Conservation (phyloP, 1,284 basidiomycete genomes). For the Melampsora americana region DNA sequence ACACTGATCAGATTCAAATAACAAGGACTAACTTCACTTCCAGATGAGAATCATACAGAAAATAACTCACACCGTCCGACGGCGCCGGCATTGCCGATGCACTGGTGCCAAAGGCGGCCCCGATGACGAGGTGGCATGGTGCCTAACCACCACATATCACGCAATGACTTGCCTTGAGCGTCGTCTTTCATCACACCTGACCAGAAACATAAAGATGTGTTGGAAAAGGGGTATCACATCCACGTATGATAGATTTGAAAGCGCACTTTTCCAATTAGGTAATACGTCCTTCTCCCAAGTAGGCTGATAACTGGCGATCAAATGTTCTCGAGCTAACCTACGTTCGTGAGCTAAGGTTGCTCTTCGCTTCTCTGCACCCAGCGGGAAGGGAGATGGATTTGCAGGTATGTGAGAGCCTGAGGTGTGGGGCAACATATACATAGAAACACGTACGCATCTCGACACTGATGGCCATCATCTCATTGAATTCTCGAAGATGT, state of each 20-base stretch:
- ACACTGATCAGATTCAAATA: too few species aligned
- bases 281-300: conserved; percentile 31
- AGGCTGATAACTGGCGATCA: conserved; percentile 17
- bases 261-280: conserved; percentile 31
- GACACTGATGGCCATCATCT: conserved; percentile 30
- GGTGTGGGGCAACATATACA: neutral
- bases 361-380: conserved; percentile 13
- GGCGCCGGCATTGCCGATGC: conserved; percentile 32
- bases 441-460: conserved; percentile 18
- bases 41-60: neutral
- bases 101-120: conserved; percentile 33
- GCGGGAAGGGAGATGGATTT: neutral
- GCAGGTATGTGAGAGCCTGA: neutral
- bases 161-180: conserved; percentile 13
- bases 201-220: neutral
- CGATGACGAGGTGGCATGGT: conserved; percentile 45
- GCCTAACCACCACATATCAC: conserved; percentile 30
- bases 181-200: conserved; percentile 17
- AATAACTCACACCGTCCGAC: conserved; percentile 22
- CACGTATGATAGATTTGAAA: neutral
- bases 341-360: neutral
- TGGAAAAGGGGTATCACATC: neutral
- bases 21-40: neutral
- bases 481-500: conserved; percentile 17
- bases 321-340: conserved; percentile 8